These are phyloP conservation scores for Tricholoma furcatifolium DNA, from an alignment of 768 basidiomycete genomes.

Conservation along the genomic window DNA sequence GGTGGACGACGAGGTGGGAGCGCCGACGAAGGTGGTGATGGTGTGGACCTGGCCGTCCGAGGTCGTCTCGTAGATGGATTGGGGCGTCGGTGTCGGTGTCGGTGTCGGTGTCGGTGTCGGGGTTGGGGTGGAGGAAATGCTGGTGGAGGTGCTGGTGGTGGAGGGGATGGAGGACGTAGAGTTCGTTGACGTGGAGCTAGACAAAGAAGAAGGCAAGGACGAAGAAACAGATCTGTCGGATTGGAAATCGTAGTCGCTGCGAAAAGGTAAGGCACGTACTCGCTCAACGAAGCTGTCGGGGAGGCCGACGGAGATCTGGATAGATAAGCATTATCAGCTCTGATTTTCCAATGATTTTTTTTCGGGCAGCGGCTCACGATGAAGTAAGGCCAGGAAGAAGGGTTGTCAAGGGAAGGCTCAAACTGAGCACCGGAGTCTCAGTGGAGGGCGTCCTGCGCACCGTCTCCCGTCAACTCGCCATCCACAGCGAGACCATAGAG, in stretches of 20 bases:
- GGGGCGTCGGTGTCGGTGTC: slow-evolving; percentile 13
- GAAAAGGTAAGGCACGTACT: neutral
- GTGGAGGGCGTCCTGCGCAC: neutral
- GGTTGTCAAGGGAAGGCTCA: neutral
- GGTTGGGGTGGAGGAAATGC: slow-evolving; percentile 15
- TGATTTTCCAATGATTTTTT: neutral
- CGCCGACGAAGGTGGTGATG: slow-evolving; percentile 24
- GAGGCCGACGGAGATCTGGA: neutral
- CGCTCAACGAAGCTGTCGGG: slow-evolving; percentile 4
- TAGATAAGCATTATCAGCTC: neutral
- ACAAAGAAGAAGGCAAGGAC: neutral
- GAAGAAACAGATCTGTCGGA: neutral
- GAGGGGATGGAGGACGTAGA: neutral
- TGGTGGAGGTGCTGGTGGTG: slow-evolving; percentile 8
- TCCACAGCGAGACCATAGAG: neutral
- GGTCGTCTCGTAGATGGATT: slow-evolving; percentile 21
- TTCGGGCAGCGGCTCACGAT: neutral
- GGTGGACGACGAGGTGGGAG: slow-evolving; percentile 22
- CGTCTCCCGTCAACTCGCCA: neutral
- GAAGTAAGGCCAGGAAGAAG: too few species aligned
- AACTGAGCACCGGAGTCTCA: neutral
- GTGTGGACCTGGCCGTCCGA: slow-evolving; percentile 31
- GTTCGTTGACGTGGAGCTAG: neutral
- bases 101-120: slow-evolving; percentile 12
- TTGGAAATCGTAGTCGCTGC: neutral